These are phyloP conservation scores for Melampsora larici-populina DNA, from an alignment of 1,284 basidiomycete species.

Conservation along the genomic window DNA sequence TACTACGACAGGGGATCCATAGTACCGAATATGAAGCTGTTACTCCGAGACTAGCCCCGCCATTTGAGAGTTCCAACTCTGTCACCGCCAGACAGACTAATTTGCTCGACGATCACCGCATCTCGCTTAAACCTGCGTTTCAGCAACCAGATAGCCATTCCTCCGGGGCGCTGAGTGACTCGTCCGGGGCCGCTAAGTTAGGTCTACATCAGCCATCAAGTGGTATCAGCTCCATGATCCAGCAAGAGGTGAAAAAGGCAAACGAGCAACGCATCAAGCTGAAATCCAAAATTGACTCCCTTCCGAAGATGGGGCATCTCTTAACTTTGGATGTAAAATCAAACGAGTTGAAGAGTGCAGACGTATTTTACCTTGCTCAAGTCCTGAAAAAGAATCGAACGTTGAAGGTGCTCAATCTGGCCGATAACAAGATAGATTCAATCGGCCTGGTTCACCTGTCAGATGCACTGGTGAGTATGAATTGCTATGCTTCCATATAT, in stretches of 20 bases:
- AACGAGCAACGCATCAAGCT: conserved; percentile 32
- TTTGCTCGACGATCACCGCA: conserved; percentile 9
- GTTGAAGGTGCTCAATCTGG: conserved; percentile 85
- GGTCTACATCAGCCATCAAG: background rate
- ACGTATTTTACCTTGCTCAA: conserved; percentile 85
- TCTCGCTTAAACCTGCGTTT: background rate
- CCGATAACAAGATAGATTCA: conserved; percentile 87
- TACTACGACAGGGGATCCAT: background rate
- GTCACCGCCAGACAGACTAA: conserved; percentile 33
- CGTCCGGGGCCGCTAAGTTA: background rate
- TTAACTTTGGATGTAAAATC: conserved; percentile 40
- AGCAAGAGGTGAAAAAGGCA: conserved; percentile 29
- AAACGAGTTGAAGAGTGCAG: conserved; percentile 53
- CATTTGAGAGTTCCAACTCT: conserved; percentile 26
- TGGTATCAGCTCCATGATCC: conserved; percentile 9
- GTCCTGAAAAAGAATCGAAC: conserved; percentile 94
- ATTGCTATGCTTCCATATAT: background rate
- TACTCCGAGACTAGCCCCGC: background rate
- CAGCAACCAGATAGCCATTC: background rate
- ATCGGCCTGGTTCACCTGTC: conserved; percentile 74
- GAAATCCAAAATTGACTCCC: conserved; percentile 25
- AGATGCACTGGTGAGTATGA: conserved; percentile 71
- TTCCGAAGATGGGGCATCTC: conserved; percentile 31
- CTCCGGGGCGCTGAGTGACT: background rate
- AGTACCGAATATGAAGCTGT: background rate